A percentile compares a stretch with the other conserved stretches of the same genome.
phyloP scores from a whole-genome alignment of 768 basidiomycete genomes.

The Collybia mongolica region DNA sequence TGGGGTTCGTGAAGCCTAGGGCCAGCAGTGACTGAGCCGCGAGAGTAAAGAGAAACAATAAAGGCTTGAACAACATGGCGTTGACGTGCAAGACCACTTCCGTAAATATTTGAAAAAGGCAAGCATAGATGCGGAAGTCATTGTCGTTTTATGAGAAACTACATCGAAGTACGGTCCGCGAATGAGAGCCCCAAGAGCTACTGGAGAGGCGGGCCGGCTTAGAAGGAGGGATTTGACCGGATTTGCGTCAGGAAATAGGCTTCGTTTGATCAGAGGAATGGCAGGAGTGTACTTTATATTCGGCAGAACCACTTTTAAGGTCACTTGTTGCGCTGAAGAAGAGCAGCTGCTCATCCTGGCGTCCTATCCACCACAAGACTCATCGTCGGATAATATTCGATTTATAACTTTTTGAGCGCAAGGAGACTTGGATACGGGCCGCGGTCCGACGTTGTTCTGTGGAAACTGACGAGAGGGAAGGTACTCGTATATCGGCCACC shows the following conservation, averaged over 20 bases:
- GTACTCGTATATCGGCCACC: background rate
- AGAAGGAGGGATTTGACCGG: too few species aligned
- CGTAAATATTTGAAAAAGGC: background rate
- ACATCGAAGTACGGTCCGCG: too few species aligned
- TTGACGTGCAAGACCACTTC: background rate
- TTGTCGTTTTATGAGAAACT: too few species aligned
- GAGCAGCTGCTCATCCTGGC: background rate
- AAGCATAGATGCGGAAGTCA: background rate
- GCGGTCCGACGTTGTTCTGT: conserved; percentile 6
- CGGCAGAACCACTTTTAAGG: background rate
- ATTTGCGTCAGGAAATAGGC: too few species aligned
- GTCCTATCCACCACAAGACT: background rate
- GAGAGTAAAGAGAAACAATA: conserved; percentile 10
- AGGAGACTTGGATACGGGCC: conserved; percentile 5
- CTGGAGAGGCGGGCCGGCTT: too few species aligned
- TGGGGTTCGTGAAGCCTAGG: conserved; percentile 22
- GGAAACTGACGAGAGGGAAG: too few species aligned
- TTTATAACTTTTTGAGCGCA: background rate
- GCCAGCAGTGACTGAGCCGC: conserved; percentile 9
- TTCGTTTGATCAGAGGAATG: too few species aligned
- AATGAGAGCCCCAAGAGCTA: too few species aligned
- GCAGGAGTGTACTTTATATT: too few species aligned
- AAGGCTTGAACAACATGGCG: conserved; percentile 5
- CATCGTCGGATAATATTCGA: conserved; percentile 12
- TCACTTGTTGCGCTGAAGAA: conserved; percentile 3